Base-by-base conservation (phyloP, 2,329 filamentous ascomycete species). In the Zelopaecilomyces penicillatus region DNA sequence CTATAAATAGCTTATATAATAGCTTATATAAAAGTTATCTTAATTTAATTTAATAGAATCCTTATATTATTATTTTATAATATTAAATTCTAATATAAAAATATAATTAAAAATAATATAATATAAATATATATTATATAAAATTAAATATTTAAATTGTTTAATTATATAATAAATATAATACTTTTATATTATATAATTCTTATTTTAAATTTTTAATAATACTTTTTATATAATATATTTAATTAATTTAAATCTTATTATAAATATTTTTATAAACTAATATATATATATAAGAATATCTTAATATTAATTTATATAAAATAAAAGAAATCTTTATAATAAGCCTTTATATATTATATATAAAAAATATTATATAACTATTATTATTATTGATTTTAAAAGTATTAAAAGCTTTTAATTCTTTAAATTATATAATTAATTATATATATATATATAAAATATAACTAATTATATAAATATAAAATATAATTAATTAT, bases 231-330 rank as follows among this genome's bases (percentile, higher is more conserved):
- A 8, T 8, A 34, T 34, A 34, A 34, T 34, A 34, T n/a, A 34
- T 8, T 34, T n/a, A 8, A 8, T n/a, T 34, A 34, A 34, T 35
- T 29, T 32, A 30, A 30, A 26, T 37, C 42, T 30, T 41, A 33
- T 33, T 43, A 10, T 45, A 37, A 11, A 37, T 37, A 29, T 33
- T 34, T 34, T 33, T 41, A 32, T 31, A 40, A 30, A 37, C 32
- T 29, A 40, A 44, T 29, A 37, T 39, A 44, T n/a, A 30, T 42
- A 31, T 42, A 12, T 34, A 26, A 31, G 38, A 12, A 40, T 40
- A 40, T 40, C 38, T 30, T 12, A 19, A 12, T 29, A n/a, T 37
- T 8, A n/a, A 37, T 37, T 37, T n/a, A 37, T n/a, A n/a, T n/a
- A n/a, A n/a, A n/a, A n/a, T n/a, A n/a, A n/a, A n/a, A n/a, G n/a